Evolutionary conservation across 164 flowering plant genomes (phyloP).

Genomic region (Stephania yunnanensis): DNA sequence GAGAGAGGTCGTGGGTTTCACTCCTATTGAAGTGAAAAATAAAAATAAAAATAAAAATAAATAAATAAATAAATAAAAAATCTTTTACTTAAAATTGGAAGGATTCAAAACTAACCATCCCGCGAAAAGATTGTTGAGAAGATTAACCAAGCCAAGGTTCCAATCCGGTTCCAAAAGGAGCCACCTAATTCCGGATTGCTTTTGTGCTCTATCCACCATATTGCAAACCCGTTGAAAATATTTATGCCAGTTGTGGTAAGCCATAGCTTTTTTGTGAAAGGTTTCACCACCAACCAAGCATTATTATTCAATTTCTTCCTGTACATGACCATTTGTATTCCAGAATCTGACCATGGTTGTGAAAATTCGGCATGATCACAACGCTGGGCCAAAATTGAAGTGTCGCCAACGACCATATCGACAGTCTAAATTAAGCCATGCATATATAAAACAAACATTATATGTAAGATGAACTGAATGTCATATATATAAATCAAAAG

Average conservation of each 20-base stretch:
- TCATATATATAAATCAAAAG: too few species aligned
- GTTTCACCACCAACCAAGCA: constrained; percentile 29
- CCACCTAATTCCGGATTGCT: constrained; percentile 6
- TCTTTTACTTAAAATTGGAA: neutral
- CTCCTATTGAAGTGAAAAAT: too few species aligned
- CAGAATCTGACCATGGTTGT: constrained; percentile 33
- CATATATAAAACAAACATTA: neutral
- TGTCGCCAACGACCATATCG: constrained; percentile 44
- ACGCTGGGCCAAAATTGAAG: constrained; percentile 24
- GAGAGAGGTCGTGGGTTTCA: too few species aligned
- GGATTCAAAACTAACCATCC: neutral
- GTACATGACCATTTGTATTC: constrained; percentile 28
- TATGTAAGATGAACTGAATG: too few species aligned
- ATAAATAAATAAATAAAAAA: too few species aligned
- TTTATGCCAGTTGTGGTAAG: neutral
- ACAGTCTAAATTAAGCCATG: constrained; percentile 15
- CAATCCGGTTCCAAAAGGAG: constrained; percentile 4
- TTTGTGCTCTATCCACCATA: constrained; percentile 10
- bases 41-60: too few species aligned
- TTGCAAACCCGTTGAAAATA: constrained; percentile 11
- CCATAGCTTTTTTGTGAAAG: constrained; percentile 27
- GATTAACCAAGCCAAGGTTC: constrained; percentile 9
- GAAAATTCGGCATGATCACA: constrained; percentile 33
- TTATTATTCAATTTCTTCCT: neutral
- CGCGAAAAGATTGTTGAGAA: constrained; percentile 9